Conservation (phyloP, 2,329 filamentous ascomycete species). For the Capronia americana region DNA sequence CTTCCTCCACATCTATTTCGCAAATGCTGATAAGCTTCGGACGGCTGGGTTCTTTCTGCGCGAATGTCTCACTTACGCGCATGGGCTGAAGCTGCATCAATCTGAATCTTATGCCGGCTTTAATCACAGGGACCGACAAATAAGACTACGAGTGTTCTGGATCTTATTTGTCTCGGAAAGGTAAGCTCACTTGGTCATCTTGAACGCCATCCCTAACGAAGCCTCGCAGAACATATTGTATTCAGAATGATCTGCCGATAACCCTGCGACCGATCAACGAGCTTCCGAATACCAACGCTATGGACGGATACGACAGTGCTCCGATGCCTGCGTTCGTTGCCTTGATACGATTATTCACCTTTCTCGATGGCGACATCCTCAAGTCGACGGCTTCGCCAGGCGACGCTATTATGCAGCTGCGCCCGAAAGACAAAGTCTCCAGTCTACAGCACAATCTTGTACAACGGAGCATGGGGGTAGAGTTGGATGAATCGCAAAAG, state of each 20-base stretch:
- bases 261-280: conserved; percentile 10
- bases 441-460: conserved; percentile 7
- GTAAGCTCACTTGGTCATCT: background rate
- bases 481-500: conserved; percentile 16
- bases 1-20: conserved; percentile 61
- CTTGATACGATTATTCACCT: conserved; percentile 14
- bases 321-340: conserved; percentile 16
- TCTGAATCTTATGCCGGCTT: conserved; percentile 51
- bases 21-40: conserved; percentile 41
- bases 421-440: conserved; percentile 2
- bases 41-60: conserved; percentile 56
- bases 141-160: conserved; percentile 56
- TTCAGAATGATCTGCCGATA: conserved; percentile 16
- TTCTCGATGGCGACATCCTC: conserved; percentile 20
- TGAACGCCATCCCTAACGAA: background rate
- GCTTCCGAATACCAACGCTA: background rate
- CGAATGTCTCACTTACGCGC: conserved; percentile 60
- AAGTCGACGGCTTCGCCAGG: background rate
- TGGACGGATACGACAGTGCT: conserved; percentile 9
- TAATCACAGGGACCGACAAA: conserved; percentile 50
- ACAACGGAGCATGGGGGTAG: background rate
- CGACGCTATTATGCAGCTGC: background rate
- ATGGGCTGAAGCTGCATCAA: conserved; percentile 57
- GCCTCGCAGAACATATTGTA: conserved; percentile 7
- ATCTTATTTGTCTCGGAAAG: conserved; percentile 57